phyloP scores from a whole-genome alignment of 805 yeast species.

The Candida anglica region DNA sequence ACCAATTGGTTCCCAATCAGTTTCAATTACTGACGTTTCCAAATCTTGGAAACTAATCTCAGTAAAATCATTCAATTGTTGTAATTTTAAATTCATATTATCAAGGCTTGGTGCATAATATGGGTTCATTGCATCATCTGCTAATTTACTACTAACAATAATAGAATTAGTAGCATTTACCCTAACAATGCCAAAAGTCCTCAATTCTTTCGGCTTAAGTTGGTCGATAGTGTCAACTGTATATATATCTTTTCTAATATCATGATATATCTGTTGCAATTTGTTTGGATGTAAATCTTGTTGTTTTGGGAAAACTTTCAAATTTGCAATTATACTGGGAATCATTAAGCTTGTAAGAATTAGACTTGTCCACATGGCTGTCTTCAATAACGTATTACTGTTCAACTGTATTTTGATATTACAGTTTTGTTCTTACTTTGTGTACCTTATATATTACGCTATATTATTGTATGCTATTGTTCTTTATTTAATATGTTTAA shows the following conservation, averaged over 20 bases:
- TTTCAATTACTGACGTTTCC: neutral
- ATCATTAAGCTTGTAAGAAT: neutral
- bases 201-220: conserved; percentile 7
- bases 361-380: too few species aligned
- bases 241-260: conserved; percentile 6
- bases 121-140: conserved; percentile 8
- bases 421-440: too few species aligned
- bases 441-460: too few species aligned
- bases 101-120: conserved; percentile 6
- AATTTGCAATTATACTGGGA: neutral
- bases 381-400: too few species aligned
- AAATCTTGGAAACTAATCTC: conserved; percentile 7
- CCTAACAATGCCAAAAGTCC: conserved; percentile 10
- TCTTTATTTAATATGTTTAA: too few species aligned
- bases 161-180: conserved; percentile 8
- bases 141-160: conserved; percentile 8
- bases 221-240: conserved; percentile 8
- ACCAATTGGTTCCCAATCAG: conserved; percentile 9
- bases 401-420: too few species aligned
- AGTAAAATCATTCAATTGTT: conserved; percentile 4
- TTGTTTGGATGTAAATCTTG: conserved; percentile 2
- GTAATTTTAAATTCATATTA: neutral
- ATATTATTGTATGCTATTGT: too few species aligned
- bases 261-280: conserved; percentile 5
- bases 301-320: neutral